Conservation (phyloP, 2,329 filamentous ascomycete genomes). For the Tolypocladium amazonense region DNA sequence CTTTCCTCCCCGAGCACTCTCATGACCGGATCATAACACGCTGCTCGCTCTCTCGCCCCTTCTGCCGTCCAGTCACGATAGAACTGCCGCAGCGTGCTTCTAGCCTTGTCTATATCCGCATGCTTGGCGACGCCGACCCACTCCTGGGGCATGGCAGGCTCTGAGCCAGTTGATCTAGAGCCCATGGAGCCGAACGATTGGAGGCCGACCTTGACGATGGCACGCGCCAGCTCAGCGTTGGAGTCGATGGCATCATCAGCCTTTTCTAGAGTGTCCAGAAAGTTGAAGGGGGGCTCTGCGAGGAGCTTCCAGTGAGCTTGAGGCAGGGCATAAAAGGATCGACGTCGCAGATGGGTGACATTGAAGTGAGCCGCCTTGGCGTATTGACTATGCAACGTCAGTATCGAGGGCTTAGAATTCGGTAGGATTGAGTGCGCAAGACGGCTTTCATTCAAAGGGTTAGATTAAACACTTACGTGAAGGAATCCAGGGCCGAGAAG, state of each 20-base stretch:
- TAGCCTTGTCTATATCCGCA: conserved; percentile 77
- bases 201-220: conserved; percentile 62
- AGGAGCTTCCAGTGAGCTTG: conserved; percentile 76
- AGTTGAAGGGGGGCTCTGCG: conserved; percentile 69
- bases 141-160: conserved; percentile 40
- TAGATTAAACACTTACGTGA: conserved; percentile 65
- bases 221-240: conserved; percentile 74
- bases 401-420: neutral
- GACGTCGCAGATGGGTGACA: conserved; percentile 79
- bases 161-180: conserved; percentile 23
- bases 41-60: conserved; percentile 62
- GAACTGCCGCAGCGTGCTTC: conserved; percentile 85
- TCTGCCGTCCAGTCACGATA: conserved; percentile 89
- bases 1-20: conserved; percentile 46
- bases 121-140: conserved; percentile 64
- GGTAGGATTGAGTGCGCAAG: neutral
- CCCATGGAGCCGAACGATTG: conserved; percentile 50
- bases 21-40: conserved; percentile 67
- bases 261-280: conserved; percentile 65
- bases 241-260: conserved; percentile 82
- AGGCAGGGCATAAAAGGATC: conserved; percentile 87
- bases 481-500: conserved; percentile 77
- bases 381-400: conserved; percentile 54
- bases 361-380: conserved; percentile 78
- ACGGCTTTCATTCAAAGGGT: too few species aligned